Evolutionary conservation across 75 land plant species (phyloP).

Genomic region (Larix kaempferi): DNA sequence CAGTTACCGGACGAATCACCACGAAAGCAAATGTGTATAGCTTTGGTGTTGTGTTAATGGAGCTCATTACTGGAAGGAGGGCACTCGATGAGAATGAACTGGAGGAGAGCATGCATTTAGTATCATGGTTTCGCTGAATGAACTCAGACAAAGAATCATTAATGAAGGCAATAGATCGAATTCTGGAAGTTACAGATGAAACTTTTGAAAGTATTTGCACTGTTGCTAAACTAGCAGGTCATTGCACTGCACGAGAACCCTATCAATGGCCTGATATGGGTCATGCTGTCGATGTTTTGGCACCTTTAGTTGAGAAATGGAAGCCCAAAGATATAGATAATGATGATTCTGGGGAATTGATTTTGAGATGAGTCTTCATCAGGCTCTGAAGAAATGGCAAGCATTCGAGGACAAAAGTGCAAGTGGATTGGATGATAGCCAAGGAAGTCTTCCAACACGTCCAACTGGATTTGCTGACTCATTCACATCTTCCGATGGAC

Average conservation of each 20-base stretch:
- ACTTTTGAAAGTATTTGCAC: constrained; percentile 48
- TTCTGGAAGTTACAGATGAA: constrained; percentile 54
- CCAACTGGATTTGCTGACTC: constrained; percentile 86
- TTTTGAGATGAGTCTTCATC: constrained; percentile 57
- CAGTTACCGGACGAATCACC: constrained; percentile 82
- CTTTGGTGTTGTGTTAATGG: constrained; percentile 87
- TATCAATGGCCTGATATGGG: constrained; percentile 93
- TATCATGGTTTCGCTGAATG: constrained; percentile 70
- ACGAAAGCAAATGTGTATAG: constrained; percentile 89
- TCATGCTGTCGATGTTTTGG: constrained; percentile 80
- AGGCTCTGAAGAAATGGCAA: constrained; percentile 88
- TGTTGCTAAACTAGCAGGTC: constrained; percentile 84
- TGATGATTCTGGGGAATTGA: constrained; percentile 77
- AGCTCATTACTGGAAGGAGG: constrained; percentile 73
- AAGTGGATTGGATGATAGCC: constrained; percentile 54
- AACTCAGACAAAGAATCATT: constrained; percentile 56
- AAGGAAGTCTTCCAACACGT: constrained; percentile 70
- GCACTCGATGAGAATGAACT: constrained; percentile 72
- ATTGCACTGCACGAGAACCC: constrained; percentile 86
- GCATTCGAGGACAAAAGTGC: constrained; percentile 42
- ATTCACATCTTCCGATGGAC: constrained; percentile 72
- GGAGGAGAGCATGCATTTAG: constrained; percentile 72
- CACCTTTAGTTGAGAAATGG: constrained; percentile 88
- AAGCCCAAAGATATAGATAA: constrained; percentile 55
- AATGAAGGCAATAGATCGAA: constrained; percentile 49